Evolutionary conservation across 441 rosid species (phyloP), one percentile per base, ranked within the genome.

Genomic region (Brassica balearica): DNA sequence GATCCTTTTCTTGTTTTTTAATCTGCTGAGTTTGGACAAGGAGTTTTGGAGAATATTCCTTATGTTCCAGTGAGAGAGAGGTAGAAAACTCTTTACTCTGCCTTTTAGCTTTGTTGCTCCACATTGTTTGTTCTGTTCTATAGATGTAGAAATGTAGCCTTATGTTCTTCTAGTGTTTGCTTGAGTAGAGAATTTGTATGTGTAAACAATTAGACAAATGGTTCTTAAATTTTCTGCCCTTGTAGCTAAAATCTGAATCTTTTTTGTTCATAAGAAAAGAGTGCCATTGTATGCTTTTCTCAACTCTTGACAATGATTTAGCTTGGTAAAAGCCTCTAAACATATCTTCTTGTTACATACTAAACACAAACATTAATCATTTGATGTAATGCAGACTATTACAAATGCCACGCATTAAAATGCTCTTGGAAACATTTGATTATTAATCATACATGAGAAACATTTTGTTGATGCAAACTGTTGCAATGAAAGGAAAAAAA

Each of bases 201-300:
- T 34, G 41, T 34, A 0, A 25, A 32, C 36, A 6, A 32, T 32
- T 32, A 32, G 36, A 32, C 36, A 25, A 32, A 43, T 41, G 48
- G 48, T 41, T 41, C 48, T 41, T 7, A 6, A 41, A 8, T 41
- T 41, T 8, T 41, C 12, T 9, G 8, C 48, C 48, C 48, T 41
- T 41, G 48, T 3, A 41, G 48, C 58, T 51, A n/a, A 51, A 14
- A 51, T 51, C 14, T 29, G 34, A 29, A 5, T 0, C 3, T 19
- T 4, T 10, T 32, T 64, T 34, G 23, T 64, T 64, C 68, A 32
- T 32, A 20, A 8, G 68, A 19, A 90, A 87, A 84, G 94, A 90
- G 74, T 90, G 95, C 85, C 97, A 90, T 83, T 90, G 92, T 83
- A 90, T 92, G 95, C 91, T 89, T 74, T 90, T 90, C 84, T 89